Evolutionary conservation across 257 asterid species (phyloP).

Genomic region (Parsonsia alboflavescens): DNA sequence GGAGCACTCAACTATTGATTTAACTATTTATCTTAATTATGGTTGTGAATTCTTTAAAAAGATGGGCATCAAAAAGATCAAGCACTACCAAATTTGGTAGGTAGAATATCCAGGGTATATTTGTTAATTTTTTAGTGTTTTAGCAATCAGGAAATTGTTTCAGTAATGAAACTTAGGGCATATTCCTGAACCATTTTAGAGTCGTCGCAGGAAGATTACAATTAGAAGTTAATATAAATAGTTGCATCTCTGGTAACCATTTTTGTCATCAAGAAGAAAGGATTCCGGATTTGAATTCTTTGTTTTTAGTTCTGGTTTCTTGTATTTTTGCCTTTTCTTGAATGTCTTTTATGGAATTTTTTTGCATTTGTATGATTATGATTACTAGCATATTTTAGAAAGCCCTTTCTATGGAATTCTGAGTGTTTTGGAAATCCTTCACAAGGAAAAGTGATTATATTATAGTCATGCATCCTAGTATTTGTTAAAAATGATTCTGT

Average conservation of each 20-base stretch:
- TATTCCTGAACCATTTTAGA: background rate
- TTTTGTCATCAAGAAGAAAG: background rate
- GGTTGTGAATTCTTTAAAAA: background rate
- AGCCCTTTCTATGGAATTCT: no score
- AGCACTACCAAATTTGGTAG: background rate
- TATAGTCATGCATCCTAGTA: no score
- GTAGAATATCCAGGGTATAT: conserved; percentile 13
- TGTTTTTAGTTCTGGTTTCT: background rate
- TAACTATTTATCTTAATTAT: background rate
- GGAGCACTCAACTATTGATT: background rate
- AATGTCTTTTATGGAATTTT: background rate
- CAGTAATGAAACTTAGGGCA: background rate
- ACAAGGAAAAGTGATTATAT: no score
- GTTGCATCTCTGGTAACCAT: background rate
- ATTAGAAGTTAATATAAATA: background rate
- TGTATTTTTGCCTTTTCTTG: background rate
- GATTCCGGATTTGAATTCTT: background rate
- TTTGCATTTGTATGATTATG: no score
- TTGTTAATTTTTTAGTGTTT: background rate
- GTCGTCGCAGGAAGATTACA: background rate
- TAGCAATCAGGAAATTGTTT: background rate
- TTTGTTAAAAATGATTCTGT: no score
- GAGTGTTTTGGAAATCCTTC: no score
- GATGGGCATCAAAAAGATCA: background rate
- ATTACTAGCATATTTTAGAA: background rate